Percentiles rank a stretch among this genome's conserved stretches.
These are phyloP conservation scores for Rosa multiflora DNA, from an alignment of 306 rosid species.

Conservation along the genomic window DNA sequence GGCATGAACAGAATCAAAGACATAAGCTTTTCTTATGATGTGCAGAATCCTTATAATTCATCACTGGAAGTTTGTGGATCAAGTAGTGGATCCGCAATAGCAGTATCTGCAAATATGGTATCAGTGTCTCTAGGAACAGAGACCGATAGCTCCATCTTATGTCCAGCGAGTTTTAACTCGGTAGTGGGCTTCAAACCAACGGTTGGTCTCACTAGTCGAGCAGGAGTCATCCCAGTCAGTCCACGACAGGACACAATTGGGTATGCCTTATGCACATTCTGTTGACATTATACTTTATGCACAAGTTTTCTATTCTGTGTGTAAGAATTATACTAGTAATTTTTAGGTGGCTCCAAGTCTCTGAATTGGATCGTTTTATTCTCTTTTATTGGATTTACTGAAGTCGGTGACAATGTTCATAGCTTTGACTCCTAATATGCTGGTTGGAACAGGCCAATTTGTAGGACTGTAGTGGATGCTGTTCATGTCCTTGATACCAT, in stretches of 20 bases:
- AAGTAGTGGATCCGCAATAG: constrained; percentile 63
- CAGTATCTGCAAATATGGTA: constrained; percentile 66
- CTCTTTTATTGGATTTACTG: neutral
- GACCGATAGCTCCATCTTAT: constrained; percentile 59
- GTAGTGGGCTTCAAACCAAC: constrained; percentile 67
- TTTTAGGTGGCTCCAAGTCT: neutral
- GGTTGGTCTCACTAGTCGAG: constrained; percentile 72
- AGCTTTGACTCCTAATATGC: neutral
- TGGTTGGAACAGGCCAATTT: constrained; percentile 47
- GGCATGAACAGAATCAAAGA: too few relatives aligned
- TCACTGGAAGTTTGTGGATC: constrained; percentile 42
- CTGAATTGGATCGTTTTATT: neutral
- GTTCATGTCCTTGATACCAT: constrained; percentile 48
- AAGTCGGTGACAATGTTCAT: neutral
- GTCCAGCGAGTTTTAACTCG: constrained; percentile 44
- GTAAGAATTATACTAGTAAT: neutral
- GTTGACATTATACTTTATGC: neutral
- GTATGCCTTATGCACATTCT: constrained; percentile 25
- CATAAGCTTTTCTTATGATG: neutral
- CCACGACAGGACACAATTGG: constrained; percentile 63
- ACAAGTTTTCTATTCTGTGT: neutral
- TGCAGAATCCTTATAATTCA: constrained; percentile 15
- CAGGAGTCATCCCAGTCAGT: constrained; percentile 59
- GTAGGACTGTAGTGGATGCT: constrained; percentile 58
- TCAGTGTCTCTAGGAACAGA: constrained; percentile 55